These are phyloP conservation scores for Boletellus deceptivus DNA, from an alignment of 1,284 basidiomycete genomes.

Conservation along the genomic window DNA sequence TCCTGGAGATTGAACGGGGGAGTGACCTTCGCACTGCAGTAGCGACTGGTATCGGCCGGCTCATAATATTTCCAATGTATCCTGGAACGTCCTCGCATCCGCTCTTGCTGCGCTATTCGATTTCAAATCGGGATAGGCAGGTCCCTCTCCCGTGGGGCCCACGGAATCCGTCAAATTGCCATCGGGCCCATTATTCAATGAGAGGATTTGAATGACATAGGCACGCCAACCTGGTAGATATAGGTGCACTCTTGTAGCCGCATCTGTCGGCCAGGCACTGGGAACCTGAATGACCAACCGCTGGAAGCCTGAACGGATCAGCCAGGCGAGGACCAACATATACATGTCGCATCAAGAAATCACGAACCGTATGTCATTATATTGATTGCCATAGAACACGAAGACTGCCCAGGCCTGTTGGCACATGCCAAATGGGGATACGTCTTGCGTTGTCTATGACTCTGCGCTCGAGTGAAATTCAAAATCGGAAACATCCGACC, in stretches of 20 bases:
- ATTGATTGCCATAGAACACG: slow-evolving; percentile 59
- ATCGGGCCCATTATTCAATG: neutral
- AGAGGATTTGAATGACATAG: too few relatives aligned
- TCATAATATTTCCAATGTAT: too few relatives aligned
- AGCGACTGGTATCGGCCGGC: too few relatives aligned
- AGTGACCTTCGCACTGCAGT: too few relatives aligned
- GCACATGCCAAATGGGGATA: slow-evolving; percentile 39
- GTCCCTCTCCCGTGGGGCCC: neutral
- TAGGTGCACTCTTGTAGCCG: too few relatives aligned
- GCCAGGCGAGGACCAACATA: neutral
- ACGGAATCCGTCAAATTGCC: neutral
- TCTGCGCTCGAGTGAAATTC: slow-evolving; percentile 33
- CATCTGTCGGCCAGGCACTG: slow-evolving; percentile 22
- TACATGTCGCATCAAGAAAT: neutral
- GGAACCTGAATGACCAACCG: slow-evolving; percentile 47
- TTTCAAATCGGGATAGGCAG: neutral
- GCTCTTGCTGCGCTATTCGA: neutral
- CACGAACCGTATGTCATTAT: slow-evolving; percentile 39
- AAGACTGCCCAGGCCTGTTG: slow-evolving; percentile 36
- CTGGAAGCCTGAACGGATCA: slow-evolving; percentile 38
- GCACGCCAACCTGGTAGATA: too few relatives aligned
- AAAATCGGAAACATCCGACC: neutral
- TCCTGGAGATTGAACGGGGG: too few relatives aligned
- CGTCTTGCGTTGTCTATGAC: slow-evolving; percentile 43
- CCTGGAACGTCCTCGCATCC: neutral